Evolutionary conservation across 2,329 filamentous ascomycete species (phyloP).

Genomic region (Paecilomyces dactylethromorphus): DNA sequence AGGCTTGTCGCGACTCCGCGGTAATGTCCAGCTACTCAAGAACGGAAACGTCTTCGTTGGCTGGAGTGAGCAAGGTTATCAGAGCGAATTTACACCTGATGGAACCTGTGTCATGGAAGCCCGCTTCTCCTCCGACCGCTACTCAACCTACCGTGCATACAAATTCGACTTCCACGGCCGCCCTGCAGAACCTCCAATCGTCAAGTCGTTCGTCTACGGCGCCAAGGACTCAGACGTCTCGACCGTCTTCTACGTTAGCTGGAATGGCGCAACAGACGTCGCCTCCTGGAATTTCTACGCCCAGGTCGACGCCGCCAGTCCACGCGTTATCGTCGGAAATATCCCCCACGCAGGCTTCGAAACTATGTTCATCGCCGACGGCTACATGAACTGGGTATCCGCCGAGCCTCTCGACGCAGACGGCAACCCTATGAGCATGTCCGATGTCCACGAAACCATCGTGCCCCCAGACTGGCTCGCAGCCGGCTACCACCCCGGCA

Average conservation of each 20-base stretch:
- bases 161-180: constrained; percentile 30
- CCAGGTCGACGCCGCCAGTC: constrained; percentile 17
- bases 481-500: constrained; percentile 20
- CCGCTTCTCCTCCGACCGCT: constrained; percentile 22
- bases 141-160: constrained; percentile 33
- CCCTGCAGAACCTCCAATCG: constrained; percentile 20
- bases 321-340: constrained; percentile 13
- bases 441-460: constrained; percentile 15
- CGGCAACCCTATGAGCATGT: constrained; percentile 10
- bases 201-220: constrained; percentile 23
- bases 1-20: constrained; percentile 23
- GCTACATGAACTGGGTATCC: constrained; percentile 21
- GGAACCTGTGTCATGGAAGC: constrained; percentile 26
- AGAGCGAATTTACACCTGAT: constrained; percentile 22
- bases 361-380: constrained; percentile 23
- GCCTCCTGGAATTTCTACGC: constrained; percentile 25
- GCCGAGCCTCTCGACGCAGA: constrained; percentile 12
- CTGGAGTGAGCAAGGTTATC: constrained; percentile 29
- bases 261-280: constrained; percentile 31
- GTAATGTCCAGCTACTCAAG: constrained; percentile 26
- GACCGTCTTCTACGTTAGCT: constrained; percentile 24
- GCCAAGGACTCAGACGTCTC: constrained; percentile 16
- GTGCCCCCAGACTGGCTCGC: constrained; percentile 22
- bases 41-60: constrained; percentile 29
- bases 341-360: constrained; percentile 27